Conservation (phyloP, 441 rosid genomes). For the Mallotus japonicus region DNA sequence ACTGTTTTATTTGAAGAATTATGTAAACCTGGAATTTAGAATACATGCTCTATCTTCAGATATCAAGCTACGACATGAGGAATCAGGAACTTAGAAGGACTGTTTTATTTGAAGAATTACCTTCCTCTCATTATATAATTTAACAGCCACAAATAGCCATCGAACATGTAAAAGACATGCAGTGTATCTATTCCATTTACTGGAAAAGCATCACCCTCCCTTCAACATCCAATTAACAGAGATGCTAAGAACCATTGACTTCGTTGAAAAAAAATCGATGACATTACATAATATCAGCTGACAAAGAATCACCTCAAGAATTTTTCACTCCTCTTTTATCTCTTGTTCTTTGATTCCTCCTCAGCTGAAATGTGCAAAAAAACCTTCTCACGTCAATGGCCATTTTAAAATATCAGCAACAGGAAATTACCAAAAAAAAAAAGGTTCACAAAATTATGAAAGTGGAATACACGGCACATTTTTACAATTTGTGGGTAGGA, state of each 20-base stretch:
- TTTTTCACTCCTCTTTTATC: neutral
- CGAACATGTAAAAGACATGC: neutral
- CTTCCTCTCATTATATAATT: neutral
- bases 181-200: neutral
- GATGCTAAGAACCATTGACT: neutral
- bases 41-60: neutral
- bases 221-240: neutral
- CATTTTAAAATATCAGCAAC: neutral
- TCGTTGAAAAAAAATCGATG: neutral
- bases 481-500: neutral
- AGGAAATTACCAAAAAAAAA: neutral
- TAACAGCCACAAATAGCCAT: neutral
- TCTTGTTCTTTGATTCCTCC: neutral
- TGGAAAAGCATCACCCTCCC: neutral
- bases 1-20: neutral
- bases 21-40: neutral
- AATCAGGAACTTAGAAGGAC: neutral
- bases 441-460: neutral
- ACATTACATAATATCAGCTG: neutral
- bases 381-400: neutral
- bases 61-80: neutral
- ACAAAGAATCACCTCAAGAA: neutral
- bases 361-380: neutral
- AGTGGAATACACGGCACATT: neutral
- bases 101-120: neutral